phyloP scores from a whole-genome alignment of 176 grass and related monocot genomes.

The Oryza longistaminata region DNA sequence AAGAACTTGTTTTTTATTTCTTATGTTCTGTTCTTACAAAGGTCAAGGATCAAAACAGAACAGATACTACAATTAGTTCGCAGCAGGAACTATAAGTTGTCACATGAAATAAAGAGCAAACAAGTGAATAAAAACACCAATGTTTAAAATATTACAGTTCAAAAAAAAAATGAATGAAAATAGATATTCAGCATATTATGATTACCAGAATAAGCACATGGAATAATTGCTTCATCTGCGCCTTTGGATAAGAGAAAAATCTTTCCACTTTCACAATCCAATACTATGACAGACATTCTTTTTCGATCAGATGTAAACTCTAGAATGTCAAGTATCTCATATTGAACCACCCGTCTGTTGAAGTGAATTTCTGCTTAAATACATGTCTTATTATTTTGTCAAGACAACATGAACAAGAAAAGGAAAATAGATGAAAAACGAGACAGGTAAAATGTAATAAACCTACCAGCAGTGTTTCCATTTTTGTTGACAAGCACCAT shows the following conservation, averaged over 20 bases:
- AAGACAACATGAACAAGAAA: slow-evolving; percentile 10
- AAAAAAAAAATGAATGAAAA: neutral
- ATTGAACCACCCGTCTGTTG: slow-evolving; percentile 63
- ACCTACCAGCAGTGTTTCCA: slow-evolving; percentile 71
- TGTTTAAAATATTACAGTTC: neutral
- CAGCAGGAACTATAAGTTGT: slow-evolving; percentile 18
- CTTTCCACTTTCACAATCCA: slow-evolving; percentile 72
- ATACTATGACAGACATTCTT: slow-evolving; percentile 87
- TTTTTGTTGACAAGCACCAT: slow-evolving; percentile 84
- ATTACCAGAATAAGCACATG: slow-evolving; percentile 83
- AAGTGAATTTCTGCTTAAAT: slow-evolving; percentile 74
- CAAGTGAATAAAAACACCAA: neutral
- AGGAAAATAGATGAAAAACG: slow-evolving; percentile 24
- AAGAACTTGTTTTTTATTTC: neutral
- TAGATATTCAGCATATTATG: neutral
- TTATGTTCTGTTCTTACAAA: slow-evolving; percentile 3
- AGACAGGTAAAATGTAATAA: slow-evolving; percentile 9
- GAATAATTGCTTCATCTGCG: slow-evolving; percentile 84
- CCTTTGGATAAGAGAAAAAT: slow-evolving; percentile 96
- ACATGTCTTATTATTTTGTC: slow-evolving; percentile 23
- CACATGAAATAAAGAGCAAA: neutral
- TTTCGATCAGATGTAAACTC: slow-evolving; percentile 99
- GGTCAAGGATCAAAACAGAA: slow-evolving; percentile 16
- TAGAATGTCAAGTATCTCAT: slow-evolving; percentile 85
- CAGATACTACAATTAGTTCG: neutral